Percentiles rank a stretch among this genome's conserved stretches.
These are phyloP conservation scores for Neurospora tetraspora DNA, from an alignment of 495 filamentous ascomycete species.

Conservation along the genomic window DNA sequence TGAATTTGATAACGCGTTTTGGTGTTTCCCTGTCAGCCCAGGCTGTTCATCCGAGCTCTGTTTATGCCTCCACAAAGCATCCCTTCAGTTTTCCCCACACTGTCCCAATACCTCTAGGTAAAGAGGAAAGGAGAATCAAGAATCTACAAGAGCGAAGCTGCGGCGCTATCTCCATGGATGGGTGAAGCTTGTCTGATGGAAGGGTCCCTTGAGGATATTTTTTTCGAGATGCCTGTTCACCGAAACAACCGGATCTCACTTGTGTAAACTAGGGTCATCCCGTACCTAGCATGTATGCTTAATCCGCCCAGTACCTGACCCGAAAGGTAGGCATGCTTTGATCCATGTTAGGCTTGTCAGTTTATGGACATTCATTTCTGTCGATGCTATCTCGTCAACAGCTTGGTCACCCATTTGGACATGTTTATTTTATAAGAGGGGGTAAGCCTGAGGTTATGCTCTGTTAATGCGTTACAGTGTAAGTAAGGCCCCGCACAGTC, in stretches of 20 bases:
- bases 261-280: not conserved
- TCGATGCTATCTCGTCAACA: not conserved
- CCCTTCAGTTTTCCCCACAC: not conserved
- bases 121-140: not conserved
- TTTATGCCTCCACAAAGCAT: not conserved
- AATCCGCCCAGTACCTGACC: not conserved
- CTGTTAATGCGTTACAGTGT: not conserved
- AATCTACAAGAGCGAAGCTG: not conserved
- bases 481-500: not conserved
- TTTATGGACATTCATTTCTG: not conserved
- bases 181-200: not conserved
- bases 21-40: not conserved
- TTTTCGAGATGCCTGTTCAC: not conserved
- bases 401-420: not conserved
- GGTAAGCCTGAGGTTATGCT: not conserved
- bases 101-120: not conserved
- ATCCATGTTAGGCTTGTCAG: not conserved
- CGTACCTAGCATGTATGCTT: not conserved
- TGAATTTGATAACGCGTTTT: not conserved
- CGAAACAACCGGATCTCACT: not conserved
- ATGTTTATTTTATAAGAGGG: not conserved
- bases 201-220: not conserved
- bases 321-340: not conserved
- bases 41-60: not conserved
- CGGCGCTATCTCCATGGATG: not conserved